phyloP scores from a whole-genome alignment of 2,329 filamentous ascomycete species.

The Cytospora piceae region DNA sequence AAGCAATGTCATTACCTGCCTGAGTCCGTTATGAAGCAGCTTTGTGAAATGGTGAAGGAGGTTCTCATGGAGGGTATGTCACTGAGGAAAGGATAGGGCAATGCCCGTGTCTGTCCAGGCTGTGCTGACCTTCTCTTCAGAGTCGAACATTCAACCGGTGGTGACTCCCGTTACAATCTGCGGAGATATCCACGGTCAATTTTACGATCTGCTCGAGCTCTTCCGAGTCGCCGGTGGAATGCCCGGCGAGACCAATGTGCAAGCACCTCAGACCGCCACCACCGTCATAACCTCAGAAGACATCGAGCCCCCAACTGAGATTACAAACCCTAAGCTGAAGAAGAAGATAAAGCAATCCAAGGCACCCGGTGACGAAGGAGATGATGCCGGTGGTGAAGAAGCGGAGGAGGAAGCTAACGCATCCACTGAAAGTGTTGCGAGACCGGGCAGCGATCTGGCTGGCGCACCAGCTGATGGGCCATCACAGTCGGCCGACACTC shows the following conservation, averaged over 20 bases:
- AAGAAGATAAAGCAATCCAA: constrained; percentile 78
- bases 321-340: constrained; percentile 83
- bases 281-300: constrained; percentile 86
- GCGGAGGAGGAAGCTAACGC: constrained; percentile 52
- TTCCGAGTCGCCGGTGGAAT: constrained; percentile 97
- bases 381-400: constrained; percentile 43
- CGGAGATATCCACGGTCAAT: constrained; percentile 98
- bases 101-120: neutral
- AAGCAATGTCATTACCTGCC: constrained; percentile 98
- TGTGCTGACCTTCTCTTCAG: constrained; percentile 48
- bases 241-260: constrained; percentile 78
- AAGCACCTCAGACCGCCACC: constrained; percentile 69
- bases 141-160: constrained; percentile 99
- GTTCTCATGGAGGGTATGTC: constrained; percentile 91
- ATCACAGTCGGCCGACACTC: constrained; percentile 56
- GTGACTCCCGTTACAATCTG: constrained; percentile 95
- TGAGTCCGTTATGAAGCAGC: constrained; percentile 95
- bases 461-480: constrained; percentile 41
- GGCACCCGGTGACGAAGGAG: constrained; percentile 40
- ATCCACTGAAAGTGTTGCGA: constrained; percentile 52
- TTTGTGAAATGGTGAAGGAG: constrained; percentile 99
- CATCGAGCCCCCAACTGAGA: constrained; percentile 86
- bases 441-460: constrained; percentile 41
- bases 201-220: constrained; percentile 95
- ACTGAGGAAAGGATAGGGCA: neutral